These are phyloP conservation scores for Punica granatum DNA, from an alignment of 345 rosid species.

Conservation along the genomic window DNA sequence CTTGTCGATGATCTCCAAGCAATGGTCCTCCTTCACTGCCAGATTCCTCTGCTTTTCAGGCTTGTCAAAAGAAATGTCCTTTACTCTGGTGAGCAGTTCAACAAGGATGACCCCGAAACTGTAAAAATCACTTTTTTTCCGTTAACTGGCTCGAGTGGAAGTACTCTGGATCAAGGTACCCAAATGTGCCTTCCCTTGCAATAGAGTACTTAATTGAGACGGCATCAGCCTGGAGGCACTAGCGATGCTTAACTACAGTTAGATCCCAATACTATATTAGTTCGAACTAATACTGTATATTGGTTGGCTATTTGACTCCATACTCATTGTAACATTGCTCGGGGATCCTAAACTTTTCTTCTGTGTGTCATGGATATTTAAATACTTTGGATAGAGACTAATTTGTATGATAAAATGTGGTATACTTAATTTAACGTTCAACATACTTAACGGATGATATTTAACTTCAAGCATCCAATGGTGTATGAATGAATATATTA, in stretches of 20 bases:
- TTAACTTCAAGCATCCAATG: too few species aligned
- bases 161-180: constrained; percentile 36
- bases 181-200: constrained; percentile 39
- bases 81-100: constrained; percentile 31
- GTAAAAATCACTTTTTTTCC: constrained; percentile 28
- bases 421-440: too few species aligned
- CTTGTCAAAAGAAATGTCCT: constrained; percentile 9
- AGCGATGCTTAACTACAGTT: constrained; percentile 23
- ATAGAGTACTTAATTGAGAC: constrained; percentile 26
- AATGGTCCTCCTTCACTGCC: constrained; percentile 5
- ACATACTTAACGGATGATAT: too few species aligned
- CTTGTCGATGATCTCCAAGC: constrained; percentile 9
- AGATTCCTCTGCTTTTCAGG: constrained; percentile 19
- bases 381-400: too few species aligned
- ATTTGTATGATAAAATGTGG: too few species aligned
- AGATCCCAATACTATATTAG: constrained; percentile 30
- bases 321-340: too few species aligned
- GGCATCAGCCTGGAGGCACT: constrained; percentile 35
- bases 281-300: not conserved
- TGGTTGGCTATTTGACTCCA: too few species aligned
- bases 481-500: too few species aligned
- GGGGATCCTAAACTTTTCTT: too few species aligned
- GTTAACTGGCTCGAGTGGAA: constrained; percentile 16
- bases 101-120: constrained; percentile 25
- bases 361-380: too few species aligned